phyloP scores from a whole-genome alignment of 192 early-diverging fungal genomes.

The Backusella luteola region DNA sequence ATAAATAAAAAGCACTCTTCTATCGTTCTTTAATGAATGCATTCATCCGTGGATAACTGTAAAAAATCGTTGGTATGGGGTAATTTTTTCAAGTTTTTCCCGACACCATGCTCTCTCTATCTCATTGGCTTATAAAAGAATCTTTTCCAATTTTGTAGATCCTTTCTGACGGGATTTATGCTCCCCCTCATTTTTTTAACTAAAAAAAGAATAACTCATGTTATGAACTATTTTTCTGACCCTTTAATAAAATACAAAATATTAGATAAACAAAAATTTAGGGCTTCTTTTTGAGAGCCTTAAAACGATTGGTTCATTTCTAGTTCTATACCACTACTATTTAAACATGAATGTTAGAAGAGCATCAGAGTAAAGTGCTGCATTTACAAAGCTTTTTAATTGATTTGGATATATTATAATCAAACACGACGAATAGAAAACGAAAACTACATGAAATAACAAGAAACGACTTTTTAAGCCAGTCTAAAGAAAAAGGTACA shows the following conservation, averaged over 20 bases:
- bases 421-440: not conserved
- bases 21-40: not conserved
- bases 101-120: not conserved
- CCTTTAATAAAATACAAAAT: not conserved
- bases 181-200: not conserved
- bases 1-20: not conserved
- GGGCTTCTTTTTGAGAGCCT: not conserved
- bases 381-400: not conserved
- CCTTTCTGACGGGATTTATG: not conserved
- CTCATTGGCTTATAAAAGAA: not conserved
- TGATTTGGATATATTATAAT: not conserved
- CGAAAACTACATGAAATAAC: not conserved
- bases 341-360: not conserved
- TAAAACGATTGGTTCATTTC: not conserved
- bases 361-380: not conserved
- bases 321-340: not conserved
- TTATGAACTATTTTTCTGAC: not conserved
- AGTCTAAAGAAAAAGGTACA: not conserved
- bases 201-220: not conserved
- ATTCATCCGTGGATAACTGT: not conserved
- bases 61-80: not conserved
- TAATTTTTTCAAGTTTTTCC: not conserved
- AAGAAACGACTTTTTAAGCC: not conserved
- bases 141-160: conserved; percentile 1
- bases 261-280: not conserved